Percentiles rank a stretch among this genome's conserved stretches.
Conservation (phyloP, 805 yeast species). For the Zygoascus bituminiphila region DNA sequence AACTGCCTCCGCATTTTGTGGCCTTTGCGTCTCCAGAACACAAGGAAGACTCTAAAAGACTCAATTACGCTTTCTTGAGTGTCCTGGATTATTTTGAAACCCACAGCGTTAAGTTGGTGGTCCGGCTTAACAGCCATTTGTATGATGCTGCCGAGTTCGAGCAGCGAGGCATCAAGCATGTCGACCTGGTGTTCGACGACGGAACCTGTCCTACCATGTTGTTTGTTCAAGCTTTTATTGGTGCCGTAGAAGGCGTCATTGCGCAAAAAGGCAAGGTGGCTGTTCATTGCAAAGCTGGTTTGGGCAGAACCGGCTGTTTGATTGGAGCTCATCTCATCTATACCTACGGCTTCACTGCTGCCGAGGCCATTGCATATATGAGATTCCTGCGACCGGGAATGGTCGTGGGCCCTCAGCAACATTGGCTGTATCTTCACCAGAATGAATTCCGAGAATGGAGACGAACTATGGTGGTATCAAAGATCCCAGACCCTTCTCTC, state of each 20-base stretch:
- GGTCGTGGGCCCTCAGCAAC: conserved; percentile 99
- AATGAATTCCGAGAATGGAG: conserved; percentile 95
- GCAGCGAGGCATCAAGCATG: conserved; percentile 73
- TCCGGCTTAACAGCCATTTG: conserved; percentile 83
- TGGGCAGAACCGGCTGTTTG: conserved; percentile 95
- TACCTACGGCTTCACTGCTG: conserved; percentile 94
- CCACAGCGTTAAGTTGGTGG: conserved; percentile 78
- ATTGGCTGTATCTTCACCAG: conserved; percentile 95
- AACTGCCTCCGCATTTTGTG: conserved; percentile 83
- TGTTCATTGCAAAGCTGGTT: conserved; percentile 98
- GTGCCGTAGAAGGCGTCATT: conserved; percentile 88
- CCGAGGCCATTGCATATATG: conserved; percentile 94
- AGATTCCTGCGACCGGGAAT: conserved; percentile 95
- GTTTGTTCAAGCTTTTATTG: conserved; percentile 84
- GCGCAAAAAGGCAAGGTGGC: conserved; percentile 87
- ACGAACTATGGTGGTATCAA: conserved; percentile 76
- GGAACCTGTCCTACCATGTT: conserved; percentile 97
- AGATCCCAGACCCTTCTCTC: conserved; percentile 41
- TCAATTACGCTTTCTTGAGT: conserved; percentile 41
- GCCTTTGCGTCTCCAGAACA: conserved; percentile 95
- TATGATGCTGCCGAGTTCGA: conserved; percentile 82
- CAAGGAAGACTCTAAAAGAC: conserved; percentile 15
- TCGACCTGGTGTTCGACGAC: conserved; percentile 95
- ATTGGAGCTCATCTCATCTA: conserved; percentile 96
- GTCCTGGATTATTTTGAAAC: conserved; percentile 70